Evolutionary conservation across 1,284 basidiomycete species (phyloP), one percentile per base, ranked within the genome.

Genomic region (Sanghuangporus weigelae): DNA sequence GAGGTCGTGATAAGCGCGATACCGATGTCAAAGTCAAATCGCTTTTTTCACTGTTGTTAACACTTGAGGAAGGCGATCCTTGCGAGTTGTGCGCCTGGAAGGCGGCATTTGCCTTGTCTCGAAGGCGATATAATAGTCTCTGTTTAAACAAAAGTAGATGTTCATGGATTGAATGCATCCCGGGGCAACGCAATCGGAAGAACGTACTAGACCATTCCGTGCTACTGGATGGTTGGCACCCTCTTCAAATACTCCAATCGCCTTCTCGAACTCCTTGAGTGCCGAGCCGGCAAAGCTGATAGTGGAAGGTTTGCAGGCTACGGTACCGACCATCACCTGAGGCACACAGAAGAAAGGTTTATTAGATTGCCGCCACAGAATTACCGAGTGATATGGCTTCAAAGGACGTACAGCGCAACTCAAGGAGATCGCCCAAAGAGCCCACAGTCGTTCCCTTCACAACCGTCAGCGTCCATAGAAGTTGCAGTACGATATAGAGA

Each of bases 181-280:
- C 16, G 14, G 38, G 35, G 10, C 8, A 36, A 14, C 11, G 36
- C 23, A 19, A 38, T 7, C 16, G 16, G 19, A 23, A 35, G 26
- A 11, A 57, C 71, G 26, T 59, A 73, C 72, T 60, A 73, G 57
- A 14, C 67, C 69, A 38, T 64, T 58, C 0, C 63, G 64, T 10
- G 69, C 68, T 5, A 71, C 66, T 16, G 67, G 65, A n/a, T 67
- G 63, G n/a, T 60, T 57, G 3, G 65, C 63, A 10, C 55, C 60
- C 38, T 35, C 63, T 53, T 60, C 66, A 64, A 57, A 71, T 8
- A 67, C 40, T 19, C 60, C 48, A 35, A 68, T 66, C 4, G 68
- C 68, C 8, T 65, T 59, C 35, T 69, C 67, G 2, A 70, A 60
- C 40, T 68, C 67, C 11, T 57, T 62, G 42, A 68, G 66, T 2